Percentiles rank a stretch among this genome's conserved stretches.
These are phyloP conservation scores for Herpomyces periplanetae DNA, from an alignment of 2,329 filamentous ascomycete species.

Conservation along the genomic window DNA sequence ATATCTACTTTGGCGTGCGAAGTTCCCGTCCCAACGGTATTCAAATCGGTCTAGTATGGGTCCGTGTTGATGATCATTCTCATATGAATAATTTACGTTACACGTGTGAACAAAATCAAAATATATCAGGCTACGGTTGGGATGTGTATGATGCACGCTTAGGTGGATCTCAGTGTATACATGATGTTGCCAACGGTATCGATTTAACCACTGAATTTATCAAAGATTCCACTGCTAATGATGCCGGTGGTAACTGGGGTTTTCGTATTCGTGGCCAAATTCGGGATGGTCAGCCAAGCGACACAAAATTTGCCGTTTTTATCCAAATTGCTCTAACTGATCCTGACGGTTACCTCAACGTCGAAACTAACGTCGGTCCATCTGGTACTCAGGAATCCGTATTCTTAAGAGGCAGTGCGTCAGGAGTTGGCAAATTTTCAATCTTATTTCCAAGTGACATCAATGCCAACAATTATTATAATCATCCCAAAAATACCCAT, in stretches of 20 bases:
- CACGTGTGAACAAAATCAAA: conserved; percentile 78
- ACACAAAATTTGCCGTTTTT: conserved; percentile 33
- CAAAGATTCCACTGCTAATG: conserved; percentile 45
- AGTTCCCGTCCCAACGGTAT: conserved; percentile 45
- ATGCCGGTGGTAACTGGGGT: conserved; percentile 78
- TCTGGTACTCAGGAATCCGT: too few species aligned
- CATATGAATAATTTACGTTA: conserved; percentile 45
- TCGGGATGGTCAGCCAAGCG: conserved; percentile 20
- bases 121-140: conserved; percentile 86
- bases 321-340: conserved; percentile 57
- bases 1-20: conserved; percentile 66
- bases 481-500: too few species aligned
- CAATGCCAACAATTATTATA: too few species aligned
- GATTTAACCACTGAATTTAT: conserved; percentile 78
- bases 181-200: conserved; percentile 50
- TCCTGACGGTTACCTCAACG: too few species aligned
- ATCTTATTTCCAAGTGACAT: too few species aligned
- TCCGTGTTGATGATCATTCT: conserved; percentile 35
- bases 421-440: too few species aligned
- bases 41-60: conserved; percentile 55
- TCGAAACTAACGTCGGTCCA: too few species aligned
- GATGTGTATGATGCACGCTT: conserved; percentile 70
- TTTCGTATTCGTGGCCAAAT: conserved; percentile 48
- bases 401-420: too few species aligned
- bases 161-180: conserved; percentile 59